These are phyloP conservation scores for Coprinellus aureogranulatus DNA, from an alignment of 768 basidiomycete species.

Conservation along the genomic window DNA sequence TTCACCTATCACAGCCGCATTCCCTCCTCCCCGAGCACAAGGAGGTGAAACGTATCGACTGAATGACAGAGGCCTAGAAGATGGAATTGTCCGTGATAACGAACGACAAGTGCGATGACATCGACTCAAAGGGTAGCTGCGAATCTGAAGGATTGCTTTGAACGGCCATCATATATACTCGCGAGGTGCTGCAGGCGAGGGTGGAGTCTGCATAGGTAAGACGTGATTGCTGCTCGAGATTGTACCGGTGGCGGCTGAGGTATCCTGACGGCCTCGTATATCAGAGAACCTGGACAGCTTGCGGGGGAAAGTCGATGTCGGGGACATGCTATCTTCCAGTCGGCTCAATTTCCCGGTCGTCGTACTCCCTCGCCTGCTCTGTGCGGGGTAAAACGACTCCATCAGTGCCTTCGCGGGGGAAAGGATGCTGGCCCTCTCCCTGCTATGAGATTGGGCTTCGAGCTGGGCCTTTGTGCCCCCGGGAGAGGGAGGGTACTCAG, in stretches of 20 bases:
- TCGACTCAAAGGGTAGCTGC: too few species aligned
- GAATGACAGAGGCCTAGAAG: too few species aligned
- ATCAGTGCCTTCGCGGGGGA: slow-evolving; percentile 1
- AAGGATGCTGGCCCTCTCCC: not conserved
- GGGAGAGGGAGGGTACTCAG: not conserved
- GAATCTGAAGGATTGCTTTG: too few species aligned
- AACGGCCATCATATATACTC: not conserved
- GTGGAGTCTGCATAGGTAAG: not conserved
- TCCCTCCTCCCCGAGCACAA: too few species aligned
- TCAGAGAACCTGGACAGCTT: not conserved
- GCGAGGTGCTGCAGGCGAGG: not conserved
- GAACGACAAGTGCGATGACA: too few species aligned
- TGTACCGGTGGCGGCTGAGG: not conserved
- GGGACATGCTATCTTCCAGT: not conserved
- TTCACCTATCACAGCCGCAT: too few species aligned
- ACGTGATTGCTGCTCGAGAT: not conserved
- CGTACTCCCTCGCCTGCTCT: not conserved
- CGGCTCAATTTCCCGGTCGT: not conserved
- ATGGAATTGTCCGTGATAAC: too few species aligned
- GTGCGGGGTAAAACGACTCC: slow-evolving; percentile 2
- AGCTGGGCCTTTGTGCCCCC: not conserved
- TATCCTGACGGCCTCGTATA: not conserved
- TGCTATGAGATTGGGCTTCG: not conserved
- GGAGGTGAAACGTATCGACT: too few species aligned
- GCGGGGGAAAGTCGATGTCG: not conserved